Base-by-base conservation (phyloP, 495 filamentous ascomycete species). In the Entonaema liquescens region DNA sequence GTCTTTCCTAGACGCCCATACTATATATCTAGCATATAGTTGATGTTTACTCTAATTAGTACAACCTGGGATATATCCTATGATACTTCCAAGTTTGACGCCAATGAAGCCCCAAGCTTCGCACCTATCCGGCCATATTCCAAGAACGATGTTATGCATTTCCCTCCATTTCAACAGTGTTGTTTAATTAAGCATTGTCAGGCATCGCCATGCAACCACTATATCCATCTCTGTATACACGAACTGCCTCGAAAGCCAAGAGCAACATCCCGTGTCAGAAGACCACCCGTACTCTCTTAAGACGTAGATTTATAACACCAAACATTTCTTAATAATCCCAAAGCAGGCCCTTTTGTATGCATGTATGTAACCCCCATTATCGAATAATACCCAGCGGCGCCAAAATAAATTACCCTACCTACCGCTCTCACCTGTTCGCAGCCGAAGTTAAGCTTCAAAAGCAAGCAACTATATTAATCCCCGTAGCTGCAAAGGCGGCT, bases 401-500 rank as follows among this genome's bases (percentile, higher is more conserved):
- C 31, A 33, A 33, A 33, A 33, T 33, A 33, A 33, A 33, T 33
- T 33, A 33, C n/a, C n/a, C n/a, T n/a, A n/a, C n/a, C n/a, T n/a
- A n/a, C n/a, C n/a, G n/a, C n/a, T n/a, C n/a, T n/a, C n/a, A n/a
- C n/a, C n/a, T n/a, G n/a, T n/a, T n/a, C n/a, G n/a, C n/a, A n/a
- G n/a, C n/a, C n/a, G n/a, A n/a, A n/a, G n/a, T n/a, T n/a, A n/a
- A n/a, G n/a, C n/a, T n/a, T n/a, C n/a, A n/a, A n/a, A n/a, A n/a
- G n/a, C n/a, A n/a, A n/a, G n/a, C n/a, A 40, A 13, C 15, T 40
- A 40, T 36, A 44, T 57, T 33, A 26, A 49, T 11, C 47, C 28
- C 40, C 35, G 58, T 44, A 17, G 29, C 33, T 62, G n/a, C n/a
- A n/a, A n/a, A n/a, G n/a, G 26, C 31, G 49, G 31, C 36, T 59